Evolutionary conservation across 2,329 filamentous ascomycete genomes (phyloP), one percentile per base, ranked within the genome.

Genomic region (Colletotrichum sp.): DNA sequence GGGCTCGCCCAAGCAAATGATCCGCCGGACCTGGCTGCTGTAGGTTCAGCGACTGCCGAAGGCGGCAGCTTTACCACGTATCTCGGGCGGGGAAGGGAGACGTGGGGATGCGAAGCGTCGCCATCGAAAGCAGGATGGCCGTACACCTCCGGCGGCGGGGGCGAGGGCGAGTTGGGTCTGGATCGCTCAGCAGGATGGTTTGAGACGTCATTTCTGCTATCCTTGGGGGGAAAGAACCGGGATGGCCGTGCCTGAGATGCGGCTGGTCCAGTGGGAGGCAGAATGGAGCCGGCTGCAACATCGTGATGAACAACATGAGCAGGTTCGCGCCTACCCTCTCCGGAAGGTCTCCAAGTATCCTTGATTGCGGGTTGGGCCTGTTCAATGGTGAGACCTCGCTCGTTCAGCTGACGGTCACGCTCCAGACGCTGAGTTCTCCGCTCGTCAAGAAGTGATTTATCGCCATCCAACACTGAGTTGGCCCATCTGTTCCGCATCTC

Each of bases 31-130:
- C 81, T 80, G 7, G 82, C 72, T 66, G 79, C 10, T 79, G 81
- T 48, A 86, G 85, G 61, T 86, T 82, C 72, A 83, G 68, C 81
- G 26, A 86, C 81, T 65, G 85, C 82, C 21, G 87, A 81, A 9
- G 94, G 95, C 5, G 95, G 96, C 6, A 99, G 89, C 81, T 93
- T 95, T 15, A 99, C 96, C 30, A 95, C 90, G 36, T 95, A 95
- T 71, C 93, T 90, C 9, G 92, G 92, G 48, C 88, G 91, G 0
- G 94, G 94, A 10, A 96, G 85, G 43, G 91, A 92, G 9, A 96
- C 94, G 72, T 93, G 90, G 5, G 94, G 94, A 74, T 90, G 92
- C 38, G 86, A 85, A 2, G 86, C 87, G 79, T 95, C 91, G 34
- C 94, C 93, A 78, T 93, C 92, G 78, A 94, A 95, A 3, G 90